A percentile compares a stretch with the other conserved stretches of the same genome.
Evolutionary conservation across 2,329 filamentous ascomycete genomes (phyloP).

Genomic region (Rugonectria rugulosa): DNA sequence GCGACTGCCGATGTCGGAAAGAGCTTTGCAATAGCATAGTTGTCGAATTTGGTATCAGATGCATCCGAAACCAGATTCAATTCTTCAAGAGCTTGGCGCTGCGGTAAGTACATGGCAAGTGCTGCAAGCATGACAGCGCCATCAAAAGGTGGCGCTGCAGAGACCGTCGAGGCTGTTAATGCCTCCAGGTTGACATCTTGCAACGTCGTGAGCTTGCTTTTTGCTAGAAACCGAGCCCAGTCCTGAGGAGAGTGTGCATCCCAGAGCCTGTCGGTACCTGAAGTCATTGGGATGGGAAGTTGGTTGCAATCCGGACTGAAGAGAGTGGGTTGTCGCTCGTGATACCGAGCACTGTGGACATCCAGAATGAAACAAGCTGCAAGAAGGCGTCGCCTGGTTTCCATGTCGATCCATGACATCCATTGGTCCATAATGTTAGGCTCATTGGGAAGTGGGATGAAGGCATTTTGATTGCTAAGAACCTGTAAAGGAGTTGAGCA

Average conservation of each 20-base stretch:
- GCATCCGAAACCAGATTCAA: conserved; percentile 36
- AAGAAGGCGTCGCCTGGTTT: conserved; percentile 62
- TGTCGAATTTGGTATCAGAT: conserved; percentile 32
- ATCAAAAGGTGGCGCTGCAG: conserved; percentile 48
- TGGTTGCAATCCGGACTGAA: conserved; percentile 47
- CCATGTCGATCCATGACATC: conserved; percentile 60
- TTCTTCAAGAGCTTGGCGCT: conserved; percentile 40
- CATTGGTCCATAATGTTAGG: conserved; percentile 50
- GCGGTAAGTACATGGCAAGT: conserved; percentile 48
- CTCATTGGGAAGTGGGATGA: conserved; percentile 30
- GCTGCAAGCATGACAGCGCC: conserved; percentile 50
- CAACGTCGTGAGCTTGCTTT: conserved; percentile 36
- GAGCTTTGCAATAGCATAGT: conserved; percentile 45
- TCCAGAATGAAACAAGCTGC: conserved; percentile 65
- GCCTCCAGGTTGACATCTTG: conserved; percentile 42
- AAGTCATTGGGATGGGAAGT: conserved; percentile 56
- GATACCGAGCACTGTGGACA: conserved; percentile 62
- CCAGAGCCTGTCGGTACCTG: conserved; percentile 57
- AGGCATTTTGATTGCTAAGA: conserved; percentile 43
- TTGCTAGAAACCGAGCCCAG: conserved; percentile 52
- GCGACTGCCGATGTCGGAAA: conserved; percentile 56
- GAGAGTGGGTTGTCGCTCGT: conserved; percentile 54
- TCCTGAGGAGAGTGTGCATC: conserved; percentile 52
- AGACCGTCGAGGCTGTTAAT: conserved; percentile 47
- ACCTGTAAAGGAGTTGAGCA: conserved; percentile 50